Evolutionary conservation across 1,139 yeast genomes (phyloP), one percentile per base, ranked within the genome.

Genomic region (Taiozyma sp.): DNA sequence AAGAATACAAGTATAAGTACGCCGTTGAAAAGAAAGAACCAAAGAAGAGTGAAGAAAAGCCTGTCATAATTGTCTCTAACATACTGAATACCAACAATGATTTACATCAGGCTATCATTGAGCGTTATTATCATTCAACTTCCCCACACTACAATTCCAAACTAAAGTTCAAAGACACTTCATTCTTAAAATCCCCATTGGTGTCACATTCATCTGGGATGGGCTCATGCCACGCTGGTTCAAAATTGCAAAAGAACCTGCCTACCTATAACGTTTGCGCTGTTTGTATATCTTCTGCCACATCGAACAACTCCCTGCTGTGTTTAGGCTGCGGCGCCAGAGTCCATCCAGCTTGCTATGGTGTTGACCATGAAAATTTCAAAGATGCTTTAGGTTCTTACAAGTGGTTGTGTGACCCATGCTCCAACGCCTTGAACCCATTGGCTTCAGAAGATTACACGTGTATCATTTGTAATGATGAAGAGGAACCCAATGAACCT

Each of bases 331-430:
- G 98, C 71, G 87, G 89, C 0, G 71, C 89, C 28, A 76, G 75
- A 51, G 91, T 85, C 2, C 98, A 92, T 65, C 70, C 78, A 2
- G 67, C 78, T 0, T 91, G 97, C 65, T 84, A 84, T 61, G 96
- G 96, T 1, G 60, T 80, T 8, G 32, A 54, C 0, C 12, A 48
- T 8, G 43, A 45, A 2, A 34, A 45, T 3, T 41, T 45, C 1
- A 28, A 41, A 28, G 44, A 24, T 22, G 38, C 49, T 12, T 41
- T 51, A 13, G 44, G 39, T 1, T 34, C 44, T 23, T 54, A 67
- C 44, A 78, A 74, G 48, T 92, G 98, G 98, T 68, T 78, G 36
- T 92, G 98, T 69, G 97, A 90, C 61, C 76, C 84, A 3, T 92
- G 98, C 64, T 71, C 82, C 4, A 91, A 91, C 62, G 86, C 84